These are phyloP conservation scores for Gossypium mustelinum DNA, from an alignment of 345 rosid genomes.

Conservation along the genomic window DNA sequence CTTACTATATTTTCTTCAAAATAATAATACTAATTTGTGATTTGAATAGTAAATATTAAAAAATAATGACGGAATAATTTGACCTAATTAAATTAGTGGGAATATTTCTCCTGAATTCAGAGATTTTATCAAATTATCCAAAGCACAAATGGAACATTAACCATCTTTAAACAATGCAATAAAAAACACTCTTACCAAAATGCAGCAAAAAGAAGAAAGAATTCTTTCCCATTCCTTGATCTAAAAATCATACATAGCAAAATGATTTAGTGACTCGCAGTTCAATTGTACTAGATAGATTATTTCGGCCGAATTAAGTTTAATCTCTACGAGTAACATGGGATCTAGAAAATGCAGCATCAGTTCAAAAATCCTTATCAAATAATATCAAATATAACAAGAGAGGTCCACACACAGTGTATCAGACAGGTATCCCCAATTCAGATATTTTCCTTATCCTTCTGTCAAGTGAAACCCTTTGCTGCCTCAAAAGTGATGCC, in stretches of 20 bases:
- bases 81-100: no score
- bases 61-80: no score
- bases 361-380: background rate
- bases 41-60: no score
- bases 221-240: background rate
- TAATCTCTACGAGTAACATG: background rate
- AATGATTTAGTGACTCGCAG: background rate
- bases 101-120: no score
- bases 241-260: background rate
- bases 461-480: constrained; percentile 54
- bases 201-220: background rate
- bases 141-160: background rate
- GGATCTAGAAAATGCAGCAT: background rate
- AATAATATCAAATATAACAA: background rate
- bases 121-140: background rate
- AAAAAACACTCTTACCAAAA: background rate
- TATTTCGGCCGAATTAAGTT: background rate
- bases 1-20: no score
- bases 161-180: background rate
- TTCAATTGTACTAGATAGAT: background rate
- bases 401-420: background rate
- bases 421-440: constrained; percentile 62
- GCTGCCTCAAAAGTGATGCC: constrained; percentile 60
- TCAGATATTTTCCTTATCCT: constrained; percentile 77
- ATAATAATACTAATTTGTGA: no score